A percentile compares a stretch with the other conserved stretches of the same genome.
These are phyloP conservation scores for Monilinia aucupariae DNA, from an alignment of 2,329 filamentous ascomycete species.

Conservation along the genomic window DNA sequence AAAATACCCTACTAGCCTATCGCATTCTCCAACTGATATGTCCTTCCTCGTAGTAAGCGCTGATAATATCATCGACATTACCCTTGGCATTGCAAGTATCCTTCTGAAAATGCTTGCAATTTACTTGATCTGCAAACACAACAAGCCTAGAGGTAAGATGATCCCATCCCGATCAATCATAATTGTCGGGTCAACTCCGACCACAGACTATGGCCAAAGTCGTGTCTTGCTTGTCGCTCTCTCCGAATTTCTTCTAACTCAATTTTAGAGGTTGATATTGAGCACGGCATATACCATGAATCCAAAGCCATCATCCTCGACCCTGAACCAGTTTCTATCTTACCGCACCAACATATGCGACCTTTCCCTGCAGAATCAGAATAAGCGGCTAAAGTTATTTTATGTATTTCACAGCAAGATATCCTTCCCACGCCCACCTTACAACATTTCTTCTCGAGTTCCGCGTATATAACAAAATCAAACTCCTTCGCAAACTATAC, in stretches of 20 bases:
- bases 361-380: not conserved
- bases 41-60: conserved; percentile 1
- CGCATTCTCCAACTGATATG: not conserved
- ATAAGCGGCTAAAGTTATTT: not conserved
- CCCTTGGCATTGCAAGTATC: not conserved
- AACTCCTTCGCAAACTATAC: not conserved
- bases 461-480: not conserved
- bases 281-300: not conserved
- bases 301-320: not conserved
- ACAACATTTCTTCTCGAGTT: too few relatives aligned
- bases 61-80: conserved; percentile 7
- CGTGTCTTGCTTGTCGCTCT: too few relatives aligned
- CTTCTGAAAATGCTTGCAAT: not conserved
- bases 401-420: not conserved
- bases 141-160: not conserved
- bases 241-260: not conserved
- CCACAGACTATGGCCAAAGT: not conserved
- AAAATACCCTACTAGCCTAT: not conserved
- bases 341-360: not conserved
- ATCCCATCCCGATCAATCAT: not conserved
- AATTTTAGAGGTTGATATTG: not conserved
- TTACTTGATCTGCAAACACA: not conserved
- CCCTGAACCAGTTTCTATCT: not conserved
- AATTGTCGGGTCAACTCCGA: not conserved
- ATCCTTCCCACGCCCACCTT: too few relatives aligned